Base-by-base conservation (phyloP, 495 filamentous ascomycete species). In the Collariella sp. region DNA sequence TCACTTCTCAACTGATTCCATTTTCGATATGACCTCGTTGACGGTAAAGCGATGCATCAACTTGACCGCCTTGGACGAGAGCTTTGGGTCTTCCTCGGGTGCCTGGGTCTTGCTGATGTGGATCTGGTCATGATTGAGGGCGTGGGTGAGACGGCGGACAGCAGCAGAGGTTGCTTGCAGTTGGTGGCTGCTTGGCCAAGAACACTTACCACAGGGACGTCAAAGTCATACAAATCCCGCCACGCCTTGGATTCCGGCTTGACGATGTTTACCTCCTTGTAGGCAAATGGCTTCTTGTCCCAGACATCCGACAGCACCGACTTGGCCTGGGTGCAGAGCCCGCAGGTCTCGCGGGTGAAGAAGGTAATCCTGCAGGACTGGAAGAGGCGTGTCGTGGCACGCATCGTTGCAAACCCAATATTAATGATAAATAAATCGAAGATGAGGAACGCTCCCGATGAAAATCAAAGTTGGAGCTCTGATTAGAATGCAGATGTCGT, bases 181-280 rank as follows among this genome's bases (percentile, higher is more conserved):
- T 23, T 18, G n/a, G 18, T 23, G 39, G 10, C 16, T 45, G 42
- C 46, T 19, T 34, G 16, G 19, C n/a, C 12, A 2, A 5, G 1
- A 1, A 5, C 35, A 62, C 79, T 54, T 69, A 87, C 84, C 46
- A 96, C 90, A 2, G 90, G 90, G 1, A 88, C 85, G 63, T 96
- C 90, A 64, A 94, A 91, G 22, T 94, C 90, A 63, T 96, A 96
- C 13, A 88, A 66, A 64, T 85, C 78, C 62, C 81, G 86, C 90
- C 89, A 95, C 24, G 68, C 55, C 57, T 83, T 78, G 35, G 80
- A 76, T 36, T 73, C 79, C 0, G 78, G 73, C 29, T 74, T 73
- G 79, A 89, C 83, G 18, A 96, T 86, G 66, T 96, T 82, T 41
- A 87, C 74, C 66, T 95, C 87, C n/a, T 76, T 68, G 67, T 87